Percentiles rank a stretch among this genome's conserved stretches.
These are phyloP conservation scores for Ustilago curta DNA, from an alignment of 1,284 basidiomycete species.

Conservation along the genomic window DNA sequence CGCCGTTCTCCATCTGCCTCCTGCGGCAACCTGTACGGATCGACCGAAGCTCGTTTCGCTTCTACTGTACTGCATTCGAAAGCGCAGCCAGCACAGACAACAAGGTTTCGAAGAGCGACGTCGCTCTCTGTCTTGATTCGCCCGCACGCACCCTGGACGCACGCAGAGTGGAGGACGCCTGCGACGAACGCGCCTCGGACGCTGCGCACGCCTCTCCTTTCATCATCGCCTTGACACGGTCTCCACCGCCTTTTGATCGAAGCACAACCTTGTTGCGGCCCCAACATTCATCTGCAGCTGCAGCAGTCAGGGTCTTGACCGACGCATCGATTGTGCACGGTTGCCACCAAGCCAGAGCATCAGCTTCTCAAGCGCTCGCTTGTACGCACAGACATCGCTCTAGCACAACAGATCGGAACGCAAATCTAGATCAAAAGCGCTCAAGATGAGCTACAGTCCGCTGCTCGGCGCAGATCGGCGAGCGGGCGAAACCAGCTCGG, in stretches of 20 bases:
- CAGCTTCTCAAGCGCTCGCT: neutral
- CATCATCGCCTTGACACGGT: neutral
- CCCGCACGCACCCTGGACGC: neutral
- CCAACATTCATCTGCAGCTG: neutral
- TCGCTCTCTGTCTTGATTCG: neutral
- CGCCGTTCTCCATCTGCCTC: neutral
- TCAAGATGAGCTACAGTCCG: constrained; percentile 41
- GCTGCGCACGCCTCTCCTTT: constrained; percentile 1
- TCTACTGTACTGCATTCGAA: neutral
- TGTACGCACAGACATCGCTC: neutral
- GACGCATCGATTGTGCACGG: constrained; percentile 3
- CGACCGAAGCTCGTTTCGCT: neutral
- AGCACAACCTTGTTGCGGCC: neutral
- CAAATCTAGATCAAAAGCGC: neutral
- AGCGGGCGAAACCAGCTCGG: constrained; percentile 26
- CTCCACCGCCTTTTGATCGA: neutral
- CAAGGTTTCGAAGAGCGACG: neutral
- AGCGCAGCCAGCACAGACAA: neutral
- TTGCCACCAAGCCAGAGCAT: neutral
- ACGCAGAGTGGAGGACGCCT: constrained; percentile 10
- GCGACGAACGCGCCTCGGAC: neutral
- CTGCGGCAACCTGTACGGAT: constrained; percentile 5
- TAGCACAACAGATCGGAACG: neutral
- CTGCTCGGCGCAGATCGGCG: constrained; percentile 27
- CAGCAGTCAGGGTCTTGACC: neutral